Evolutionary conservation across 2,329 filamentous ascomycete genomes (phyloP), one percentile per base, ranked within the genome.

Genomic region (Zymoseptoria crescenta): DNA sequence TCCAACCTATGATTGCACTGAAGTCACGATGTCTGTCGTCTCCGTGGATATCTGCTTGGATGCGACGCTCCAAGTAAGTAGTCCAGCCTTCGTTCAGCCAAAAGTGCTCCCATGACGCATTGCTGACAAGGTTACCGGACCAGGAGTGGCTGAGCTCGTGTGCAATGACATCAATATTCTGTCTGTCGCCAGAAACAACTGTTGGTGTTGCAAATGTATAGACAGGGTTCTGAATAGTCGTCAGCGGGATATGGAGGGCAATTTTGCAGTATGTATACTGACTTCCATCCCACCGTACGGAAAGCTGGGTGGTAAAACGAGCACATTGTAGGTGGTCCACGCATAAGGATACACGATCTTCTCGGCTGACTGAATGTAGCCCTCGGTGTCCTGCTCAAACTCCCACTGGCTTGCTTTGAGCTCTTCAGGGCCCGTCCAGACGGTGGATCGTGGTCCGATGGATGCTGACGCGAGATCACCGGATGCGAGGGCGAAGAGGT

Each of bases 181-280:
- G 88, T 63, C 79, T 74, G 63, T 81, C 82, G 53, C 93, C 93
- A 59, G 88, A 94, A 70, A 99, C 91, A 67, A 97, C 88, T 41
- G 91, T 96, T 1, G 93, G 93, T 1, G 94, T 97, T 1, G 92
- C 93, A 73, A 96, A 97, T 0, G 94, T 97, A 76, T 89, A 96
- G 56, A 96, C 86, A 0, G 92, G 92, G 72, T 96, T 96, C 56
- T 71, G 80, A 75, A 75, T 86, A 87, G 69, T 88, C 88, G 67
- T 91, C 92, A 0, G 89, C 88, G 72, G 92, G 95, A 67, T 88
- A 24, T 92, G 0, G 89, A 88, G 3, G 91, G 91, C 35, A 96
- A 77, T 49, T 24, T 56, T 19, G 8, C 41, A 20, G 52, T 1
- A 6, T 49, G 60, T 54, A 64, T 66, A 56, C 35, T 45, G 35